A percentile compares a stretch with the other conserved stretches of the same genome.
Conservation (phyloP, 768 basidiomycete genomes). For the Calocera viscosa region DNA sequence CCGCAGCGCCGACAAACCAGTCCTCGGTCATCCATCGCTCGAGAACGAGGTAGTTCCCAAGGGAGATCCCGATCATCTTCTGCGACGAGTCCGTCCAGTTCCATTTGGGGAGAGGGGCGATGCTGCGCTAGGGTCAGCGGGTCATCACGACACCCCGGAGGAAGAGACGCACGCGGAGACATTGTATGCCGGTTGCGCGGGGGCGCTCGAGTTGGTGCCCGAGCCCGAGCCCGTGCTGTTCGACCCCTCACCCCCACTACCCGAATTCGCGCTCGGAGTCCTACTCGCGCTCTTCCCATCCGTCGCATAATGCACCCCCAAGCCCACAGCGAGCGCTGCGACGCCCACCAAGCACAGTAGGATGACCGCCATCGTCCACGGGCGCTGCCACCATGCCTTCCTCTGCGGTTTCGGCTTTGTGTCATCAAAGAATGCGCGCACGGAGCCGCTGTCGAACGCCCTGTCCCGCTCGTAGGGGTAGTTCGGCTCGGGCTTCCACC, state of each 20-base stretch:
- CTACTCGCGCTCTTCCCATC: not conserved
- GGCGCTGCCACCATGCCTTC: not conserved
- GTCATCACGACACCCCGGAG: not conserved
- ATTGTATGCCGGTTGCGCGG: not conserved
- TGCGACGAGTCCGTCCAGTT: constrained; percentile 12
- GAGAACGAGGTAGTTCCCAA: constrained; percentile 15
- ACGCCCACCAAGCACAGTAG: not conserved
- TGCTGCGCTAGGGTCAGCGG: constrained; percentile 3
- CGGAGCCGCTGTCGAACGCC: not conserved
- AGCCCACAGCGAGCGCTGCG: not conserved
- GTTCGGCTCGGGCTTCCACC: not conserved
- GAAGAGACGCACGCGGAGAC: not conserved
- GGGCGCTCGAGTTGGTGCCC: not conserved
- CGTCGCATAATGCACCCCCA: not conserved
- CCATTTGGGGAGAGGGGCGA: constrained; percentile 15
- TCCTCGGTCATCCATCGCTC: constrained; percentile 19
- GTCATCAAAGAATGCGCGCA: not conserved
- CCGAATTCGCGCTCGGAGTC: not conserved
- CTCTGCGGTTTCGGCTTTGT: not conserved
- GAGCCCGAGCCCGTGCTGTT: not conserved
- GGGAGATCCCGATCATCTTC: constrained; percentile 18
- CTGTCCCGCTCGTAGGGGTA: not conserved
- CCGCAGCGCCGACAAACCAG: not conserved
- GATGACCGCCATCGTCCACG: not conserved
- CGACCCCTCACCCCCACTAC: not conserved